Evolutionary conservation across 768 basidiomycete species (phyloP).

Genomic region (Leucosporidium yakuticum): DNA sequence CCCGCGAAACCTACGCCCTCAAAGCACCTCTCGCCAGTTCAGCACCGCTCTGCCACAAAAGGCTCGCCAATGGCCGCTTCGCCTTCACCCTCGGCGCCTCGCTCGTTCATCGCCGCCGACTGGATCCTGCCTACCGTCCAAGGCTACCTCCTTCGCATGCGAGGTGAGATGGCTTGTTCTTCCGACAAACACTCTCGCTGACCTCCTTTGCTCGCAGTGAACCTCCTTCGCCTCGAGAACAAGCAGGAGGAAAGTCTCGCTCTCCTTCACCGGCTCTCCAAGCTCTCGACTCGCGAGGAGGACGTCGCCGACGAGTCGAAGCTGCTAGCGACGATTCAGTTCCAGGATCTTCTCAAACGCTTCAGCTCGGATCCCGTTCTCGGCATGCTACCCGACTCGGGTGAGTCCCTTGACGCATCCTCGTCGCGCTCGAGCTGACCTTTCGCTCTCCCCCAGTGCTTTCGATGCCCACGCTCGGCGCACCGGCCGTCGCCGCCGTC

Average conservation of each 20-base stretch:
- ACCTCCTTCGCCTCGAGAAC: conserved; percentile 44
- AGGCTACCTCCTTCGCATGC: conserved; percentile 21
- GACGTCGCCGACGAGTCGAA: conserved; percentile 64
- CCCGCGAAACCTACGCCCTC: conserved; percentile 1
- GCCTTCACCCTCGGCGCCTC: neutral
- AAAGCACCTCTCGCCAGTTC: no score
- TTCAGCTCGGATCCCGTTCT: conserved; percentile 83
- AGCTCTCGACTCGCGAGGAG: conserved; percentile 57
- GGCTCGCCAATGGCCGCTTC: neutral
- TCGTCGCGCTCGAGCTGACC: neutral
- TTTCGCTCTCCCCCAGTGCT: conserved; percentile 7
- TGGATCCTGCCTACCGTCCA: conserved; percentile 16
- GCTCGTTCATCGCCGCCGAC: neutral
- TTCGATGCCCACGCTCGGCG: conserved; percentile 63
- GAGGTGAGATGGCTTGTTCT: conserved; percentile 53
- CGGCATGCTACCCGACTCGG: conserved; percentile 82
- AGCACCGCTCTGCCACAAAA: no score
- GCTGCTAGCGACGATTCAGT: conserved; percentile 67
- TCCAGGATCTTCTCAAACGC: conserved; percentile 68
- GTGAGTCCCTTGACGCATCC: conserved; percentile 50
- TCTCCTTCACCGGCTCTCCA: conserved; percentile 51
- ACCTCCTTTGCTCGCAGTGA: neutral
- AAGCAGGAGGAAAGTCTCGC: conserved; percentile 41
- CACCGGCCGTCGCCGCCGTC: conserved; percentile 56
- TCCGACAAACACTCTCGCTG: conserved; percentile 36